phyloP scores from a whole-genome alignment of 1,139 yeast genomes.

The Magnusiomyces suaveolens region DNA sequence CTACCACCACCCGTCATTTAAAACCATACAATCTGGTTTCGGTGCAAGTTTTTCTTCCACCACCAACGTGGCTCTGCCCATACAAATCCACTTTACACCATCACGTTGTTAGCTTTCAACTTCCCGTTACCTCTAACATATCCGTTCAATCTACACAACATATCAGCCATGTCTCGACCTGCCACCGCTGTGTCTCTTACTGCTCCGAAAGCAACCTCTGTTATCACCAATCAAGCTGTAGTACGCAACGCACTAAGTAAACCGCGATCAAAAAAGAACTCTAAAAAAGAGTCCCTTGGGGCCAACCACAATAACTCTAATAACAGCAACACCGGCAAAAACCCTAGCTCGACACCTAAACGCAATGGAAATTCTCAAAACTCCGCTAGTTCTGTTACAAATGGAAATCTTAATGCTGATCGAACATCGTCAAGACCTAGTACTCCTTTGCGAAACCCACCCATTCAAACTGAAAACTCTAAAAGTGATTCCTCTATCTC shows the following conservation, averaged over 20 bases:
- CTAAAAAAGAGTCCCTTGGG: neutral
- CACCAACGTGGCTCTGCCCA: neutral
- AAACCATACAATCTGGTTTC: too few relatives aligned
- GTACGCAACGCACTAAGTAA: conserved; percentile 23
- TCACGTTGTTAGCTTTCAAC: neutral
- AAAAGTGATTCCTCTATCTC: neutral
- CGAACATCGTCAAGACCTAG: neutral
- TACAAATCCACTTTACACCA: neutral
- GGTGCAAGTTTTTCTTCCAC: neutral
- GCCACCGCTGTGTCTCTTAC: neutral
- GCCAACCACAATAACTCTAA: too few relatives aligned
- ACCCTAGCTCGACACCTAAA: too few relatives aligned
- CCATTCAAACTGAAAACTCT: neutral
- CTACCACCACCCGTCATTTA: too few relatives aligned
- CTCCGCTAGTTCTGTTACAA: neutral
- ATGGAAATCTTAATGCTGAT: neutral
- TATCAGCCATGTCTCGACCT: neutral
- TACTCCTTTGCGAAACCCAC: neutral
- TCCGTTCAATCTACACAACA: neutral
- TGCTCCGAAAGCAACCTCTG: conserved; percentile 10
- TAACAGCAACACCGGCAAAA: neutral
- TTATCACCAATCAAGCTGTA: conserved; percentile 26
- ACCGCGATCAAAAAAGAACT: neutral
- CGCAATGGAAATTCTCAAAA: too few relatives aligned
- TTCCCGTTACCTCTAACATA: neutral